Evolutionary conservation across 768 basidiomycete genomes (phyloP).

Genomic region (Auriscalpium microsporum): DNA sequence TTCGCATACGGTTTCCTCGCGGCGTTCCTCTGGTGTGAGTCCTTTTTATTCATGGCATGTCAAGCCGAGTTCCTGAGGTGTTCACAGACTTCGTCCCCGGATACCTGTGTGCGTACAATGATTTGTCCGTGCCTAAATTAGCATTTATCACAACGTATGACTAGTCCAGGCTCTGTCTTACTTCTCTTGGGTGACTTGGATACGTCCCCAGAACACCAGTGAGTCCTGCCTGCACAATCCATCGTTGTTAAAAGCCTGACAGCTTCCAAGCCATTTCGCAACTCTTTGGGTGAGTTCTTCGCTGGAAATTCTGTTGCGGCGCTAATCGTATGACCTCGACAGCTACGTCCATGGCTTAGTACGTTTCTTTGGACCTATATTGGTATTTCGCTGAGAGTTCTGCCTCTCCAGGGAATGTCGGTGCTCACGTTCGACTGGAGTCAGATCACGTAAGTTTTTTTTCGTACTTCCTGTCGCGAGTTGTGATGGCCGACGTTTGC

Average conservation of each 20-base stretch:
- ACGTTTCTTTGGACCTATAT: background rate
- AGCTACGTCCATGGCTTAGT: slow-evolving; percentile 1
- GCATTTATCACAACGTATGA: background rate
- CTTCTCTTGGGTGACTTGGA: slow-evolving; percentile 93
- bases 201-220: slow-evolving; percentile 53
- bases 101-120: slow-evolving; percentile 8
- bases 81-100: background rate
- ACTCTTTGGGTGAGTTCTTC: background rate
- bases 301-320: too few species aligned
- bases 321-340: too few species aligned
- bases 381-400: background rate
- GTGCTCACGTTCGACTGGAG: slow-evolving; percentile 91
- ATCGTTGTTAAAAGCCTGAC: background rate
- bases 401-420: slow-evolving; percentile 40
- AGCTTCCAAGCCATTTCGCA: background rate
- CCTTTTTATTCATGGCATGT: slow-evolving; percentile 68
- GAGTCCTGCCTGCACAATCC: background rate
- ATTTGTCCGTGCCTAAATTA: slow-evolving; percentile 12
- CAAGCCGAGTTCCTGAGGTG: slow-evolving; percentile 12
- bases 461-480: too few species aligned
- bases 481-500: too few species aligned
- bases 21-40: slow-evolving; percentile 39
- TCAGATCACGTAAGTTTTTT: slow-evolving; percentile 35
- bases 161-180: background rate
- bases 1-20: slow-evolving; percentile 36